Evolutionary conservation across 2,329 filamentous ascomycete species (phyloP).

Genomic region (Fusarium begoniae): DNA sequence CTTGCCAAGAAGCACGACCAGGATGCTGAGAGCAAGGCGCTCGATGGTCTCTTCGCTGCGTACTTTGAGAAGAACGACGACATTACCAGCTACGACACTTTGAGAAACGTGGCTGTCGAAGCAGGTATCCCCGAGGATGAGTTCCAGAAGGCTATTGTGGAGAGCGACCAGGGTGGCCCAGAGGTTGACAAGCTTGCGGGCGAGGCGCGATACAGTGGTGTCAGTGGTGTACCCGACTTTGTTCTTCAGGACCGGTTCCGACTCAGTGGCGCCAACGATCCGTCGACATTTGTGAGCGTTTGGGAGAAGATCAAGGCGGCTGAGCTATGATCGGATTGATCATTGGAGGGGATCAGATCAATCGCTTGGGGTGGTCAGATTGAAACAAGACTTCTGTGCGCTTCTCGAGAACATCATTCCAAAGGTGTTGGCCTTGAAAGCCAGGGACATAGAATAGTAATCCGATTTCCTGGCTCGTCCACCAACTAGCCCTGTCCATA

Average conservation of each 20-base stretch:
- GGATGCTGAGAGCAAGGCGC: constrained; percentile 66
- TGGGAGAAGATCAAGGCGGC: constrained; percentile 66
- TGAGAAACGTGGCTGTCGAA: constrained; percentile 46
- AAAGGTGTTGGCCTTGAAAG: constrained; percentile 49
- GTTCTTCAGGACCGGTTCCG: constrained; percentile 73
- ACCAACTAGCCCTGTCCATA: constrained; percentile 87
- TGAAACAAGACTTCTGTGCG: constrained; percentile 49
- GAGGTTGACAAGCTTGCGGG: constrained; percentile 46
- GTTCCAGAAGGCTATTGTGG: constrained; percentile 50
- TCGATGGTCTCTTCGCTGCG: constrained; percentile 53
- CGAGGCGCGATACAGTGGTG: constrained; percentile 43
- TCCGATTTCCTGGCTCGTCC: constrained; percentile 85
- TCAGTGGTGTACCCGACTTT: constrained; percentile 78
- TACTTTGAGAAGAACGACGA: constrained; percentile 57
- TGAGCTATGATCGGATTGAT: constrained; percentile 24
- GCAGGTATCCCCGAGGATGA: constrained; percentile 58
- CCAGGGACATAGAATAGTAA: constrained; percentile 63
- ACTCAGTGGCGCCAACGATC: constrained; percentile 75
- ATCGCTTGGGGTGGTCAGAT: constrained; percentile 29
- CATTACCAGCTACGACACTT: constrained; percentile 52
- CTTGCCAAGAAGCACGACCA: constrained; percentile 59
- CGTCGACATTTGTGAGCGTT: constrained; percentile 69
- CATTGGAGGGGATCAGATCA: neutral
- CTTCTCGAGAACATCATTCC: constrained; percentile 51
- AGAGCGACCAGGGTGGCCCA: constrained; percentile 59